Evolutionary conservation across 371 early-diverging fungal species (phyloP).

Genomic region (Mortierella sp.): DNA sequence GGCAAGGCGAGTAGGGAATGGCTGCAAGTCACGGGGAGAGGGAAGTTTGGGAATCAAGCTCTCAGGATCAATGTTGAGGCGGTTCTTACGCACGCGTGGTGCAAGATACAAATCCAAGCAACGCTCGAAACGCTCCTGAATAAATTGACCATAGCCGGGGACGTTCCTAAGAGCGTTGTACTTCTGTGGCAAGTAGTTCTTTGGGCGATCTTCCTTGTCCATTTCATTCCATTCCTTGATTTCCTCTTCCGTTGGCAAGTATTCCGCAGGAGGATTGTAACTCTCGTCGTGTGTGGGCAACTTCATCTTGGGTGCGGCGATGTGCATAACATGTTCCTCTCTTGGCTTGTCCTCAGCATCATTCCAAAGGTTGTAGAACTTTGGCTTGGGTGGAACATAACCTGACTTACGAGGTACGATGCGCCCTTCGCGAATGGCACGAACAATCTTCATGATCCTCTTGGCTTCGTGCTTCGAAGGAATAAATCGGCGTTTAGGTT

Average conservation of each 20-base stretch:
- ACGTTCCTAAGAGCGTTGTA: constrained; percentile 84
- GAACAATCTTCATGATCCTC: constrained; percentile 94
- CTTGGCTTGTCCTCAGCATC: constrained; percentile 69
- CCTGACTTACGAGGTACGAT: constrained; percentile 78
- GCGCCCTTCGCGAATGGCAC: constrained; percentile 91
- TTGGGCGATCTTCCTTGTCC: constrained; percentile 86
- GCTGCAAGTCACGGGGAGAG: constrained; percentile 93
- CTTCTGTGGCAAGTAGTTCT: constrained; percentile 90
- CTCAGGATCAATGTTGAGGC: constrained; percentile 91
- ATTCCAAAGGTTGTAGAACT: constrained; percentile 91
- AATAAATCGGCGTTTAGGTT: constrained; percentile 96
- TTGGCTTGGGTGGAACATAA: constrained; percentile 72
- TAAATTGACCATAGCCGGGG: constrained; percentile 87
- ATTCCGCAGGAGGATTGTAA: constrained; percentile 98
- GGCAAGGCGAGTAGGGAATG: constrained; percentile 90
- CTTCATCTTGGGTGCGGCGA: constrained; percentile 92
- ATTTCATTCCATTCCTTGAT: constrained; percentile 78
- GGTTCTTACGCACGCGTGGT: constrained; percentile 91
- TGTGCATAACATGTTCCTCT: constrained; percentile 80
- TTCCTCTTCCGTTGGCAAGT: constrained; percentile 88
- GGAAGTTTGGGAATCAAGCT: constrained; percentile 96
- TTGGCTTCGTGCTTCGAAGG: constrained; percentile 96
- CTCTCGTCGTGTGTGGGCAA: constrained; percentile 94
- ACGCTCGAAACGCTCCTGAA: constrained; percentile 95
- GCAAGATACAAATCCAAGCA: constrained; percentile 97